Conservation (phyloP, 306 rosid species). For the Potentilla sterilis region DNA sequence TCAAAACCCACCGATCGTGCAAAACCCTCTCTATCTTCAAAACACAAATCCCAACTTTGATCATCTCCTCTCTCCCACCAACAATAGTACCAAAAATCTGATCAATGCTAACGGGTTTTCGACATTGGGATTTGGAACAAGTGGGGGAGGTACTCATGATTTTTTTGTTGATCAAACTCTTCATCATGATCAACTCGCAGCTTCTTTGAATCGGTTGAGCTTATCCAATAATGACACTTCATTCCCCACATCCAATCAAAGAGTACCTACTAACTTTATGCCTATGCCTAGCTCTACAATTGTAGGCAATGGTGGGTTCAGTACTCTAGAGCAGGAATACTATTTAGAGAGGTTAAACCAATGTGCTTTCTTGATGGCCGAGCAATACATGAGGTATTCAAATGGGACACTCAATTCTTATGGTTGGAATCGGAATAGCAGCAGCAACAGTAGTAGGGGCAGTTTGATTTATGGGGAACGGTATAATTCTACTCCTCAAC, state of each 20-base stretch:
- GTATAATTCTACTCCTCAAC: background rate
- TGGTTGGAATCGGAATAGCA: background rate
- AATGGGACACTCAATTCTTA: background rate
- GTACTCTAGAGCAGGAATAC: constrained; percentile 5
- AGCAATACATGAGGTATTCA: background rate
- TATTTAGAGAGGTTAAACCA: constrained; percentile 5
- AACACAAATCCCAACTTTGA: background rate
- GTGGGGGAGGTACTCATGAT: background rate
- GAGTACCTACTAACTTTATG: background rate
- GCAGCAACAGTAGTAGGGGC: background rate
- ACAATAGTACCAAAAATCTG: background rate
- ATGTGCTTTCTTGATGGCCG: background rate
- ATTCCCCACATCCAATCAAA: background rate
- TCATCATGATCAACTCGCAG: background rate
- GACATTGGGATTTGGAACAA: background rate
- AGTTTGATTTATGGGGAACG: background rate
- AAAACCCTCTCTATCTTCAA: background rate
- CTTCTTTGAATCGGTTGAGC: background rate
- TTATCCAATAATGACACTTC: background rate
- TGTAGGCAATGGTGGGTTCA: background rate
- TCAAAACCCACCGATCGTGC: background rate
- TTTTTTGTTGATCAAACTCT: background rate
- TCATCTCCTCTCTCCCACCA: background rate
- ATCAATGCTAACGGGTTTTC: background rate
- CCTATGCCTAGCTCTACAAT: background rate